phyloP scores from a whole-genome alignment of 2,329 filamentous ascomycete species.

The Cytospora paraplurivora region DNA sequence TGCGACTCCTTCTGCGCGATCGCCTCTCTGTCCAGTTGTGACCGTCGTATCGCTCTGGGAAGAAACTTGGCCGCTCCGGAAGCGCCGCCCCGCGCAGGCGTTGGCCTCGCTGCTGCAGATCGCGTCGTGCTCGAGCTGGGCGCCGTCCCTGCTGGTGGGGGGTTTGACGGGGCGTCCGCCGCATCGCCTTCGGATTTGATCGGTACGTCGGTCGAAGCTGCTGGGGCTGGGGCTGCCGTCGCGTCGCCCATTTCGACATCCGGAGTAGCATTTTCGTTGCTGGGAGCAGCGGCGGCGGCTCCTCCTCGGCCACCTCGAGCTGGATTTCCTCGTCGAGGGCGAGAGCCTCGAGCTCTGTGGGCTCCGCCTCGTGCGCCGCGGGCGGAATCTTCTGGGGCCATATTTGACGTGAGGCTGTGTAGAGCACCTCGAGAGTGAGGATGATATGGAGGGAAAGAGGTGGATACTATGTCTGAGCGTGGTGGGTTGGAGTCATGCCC shows the following conservation, averaged over 20 bases:
- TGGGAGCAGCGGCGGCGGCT: conserved; percentile 12
- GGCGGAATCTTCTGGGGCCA: conserved; percentile 24
- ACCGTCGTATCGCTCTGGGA: conserved; percentile 39
- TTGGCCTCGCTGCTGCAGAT: conserved; percentile 5
- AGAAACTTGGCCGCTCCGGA: conserved; percentile 33
- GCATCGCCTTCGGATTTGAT: background rate
- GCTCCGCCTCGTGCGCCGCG: conserved; percentile 24
- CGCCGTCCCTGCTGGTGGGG: background rate
- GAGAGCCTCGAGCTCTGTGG: conserved; percentile 34
- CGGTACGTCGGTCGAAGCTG: background rate
- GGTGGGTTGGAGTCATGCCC: background rate
- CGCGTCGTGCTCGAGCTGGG: conserved; percentile 14
- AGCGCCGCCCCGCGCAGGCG: conserved; percentile 11
- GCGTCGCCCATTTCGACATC: conserved; percentile 1
- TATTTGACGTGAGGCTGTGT: conserved; percentile 4
- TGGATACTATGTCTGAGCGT: background rate
- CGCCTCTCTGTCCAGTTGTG: conserved; percentile 41
- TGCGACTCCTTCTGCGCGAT: conserved; percentile 40
- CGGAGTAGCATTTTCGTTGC: background rate
- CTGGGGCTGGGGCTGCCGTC: background rate
- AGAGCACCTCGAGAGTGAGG: conserved; percentile 23
- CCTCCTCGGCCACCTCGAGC: conserved; percentile 36
- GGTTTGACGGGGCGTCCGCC: conserved; percentile 1
- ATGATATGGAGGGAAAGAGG: background rate
- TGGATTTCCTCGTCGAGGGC: conserved; percentile 15